phyloP scores from a whole-genome alignment of 768 basidiomycete genomes.

The Suillus brevipes region DNA sequence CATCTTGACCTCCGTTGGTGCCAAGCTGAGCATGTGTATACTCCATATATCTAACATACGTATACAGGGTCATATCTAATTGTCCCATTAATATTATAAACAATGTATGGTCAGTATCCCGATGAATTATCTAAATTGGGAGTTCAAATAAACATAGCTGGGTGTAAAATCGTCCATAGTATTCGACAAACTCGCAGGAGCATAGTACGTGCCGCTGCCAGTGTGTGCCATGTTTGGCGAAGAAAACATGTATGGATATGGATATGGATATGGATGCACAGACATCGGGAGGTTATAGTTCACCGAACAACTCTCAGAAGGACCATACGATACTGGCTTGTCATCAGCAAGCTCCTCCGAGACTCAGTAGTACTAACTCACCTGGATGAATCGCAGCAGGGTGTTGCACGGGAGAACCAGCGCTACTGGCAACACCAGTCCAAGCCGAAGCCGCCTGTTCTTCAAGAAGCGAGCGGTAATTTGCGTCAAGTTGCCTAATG shows the following conservation, averaged over 20 bases:
- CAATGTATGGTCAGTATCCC: not conserved
- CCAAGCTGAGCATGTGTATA: too few relatives aligned
- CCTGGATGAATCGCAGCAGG: not conserved
- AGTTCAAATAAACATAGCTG: not conserved
- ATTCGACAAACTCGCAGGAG: not conserved
- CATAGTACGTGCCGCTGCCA: not conserved
- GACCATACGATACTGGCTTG: not conserved
- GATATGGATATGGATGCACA: not conserved
- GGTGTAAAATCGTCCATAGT: not conserved
- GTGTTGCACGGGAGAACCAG: not conserved
- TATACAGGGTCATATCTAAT: not conserved
- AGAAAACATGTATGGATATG: not conserved
- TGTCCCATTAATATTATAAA: not conserved
- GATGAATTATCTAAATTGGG: not conserved
- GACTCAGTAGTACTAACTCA: not conserved
- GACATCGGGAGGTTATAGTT: not conserved
- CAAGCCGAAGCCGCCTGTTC: not conserved
- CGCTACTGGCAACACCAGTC: not conserved
- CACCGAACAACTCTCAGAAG: too few relatives aligned
- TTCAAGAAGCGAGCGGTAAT: not conserved
- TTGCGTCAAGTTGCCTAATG: not conserved
- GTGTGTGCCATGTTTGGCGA: too few relatives aligned
- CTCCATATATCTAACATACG: too few relatives aligned
- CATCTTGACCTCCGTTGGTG: too few relatives aligned
- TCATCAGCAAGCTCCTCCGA: not conserved